Base-by-base conservation (phyloP, 805 yeast species). In the Metschnikowia lochheadii region DNA sequence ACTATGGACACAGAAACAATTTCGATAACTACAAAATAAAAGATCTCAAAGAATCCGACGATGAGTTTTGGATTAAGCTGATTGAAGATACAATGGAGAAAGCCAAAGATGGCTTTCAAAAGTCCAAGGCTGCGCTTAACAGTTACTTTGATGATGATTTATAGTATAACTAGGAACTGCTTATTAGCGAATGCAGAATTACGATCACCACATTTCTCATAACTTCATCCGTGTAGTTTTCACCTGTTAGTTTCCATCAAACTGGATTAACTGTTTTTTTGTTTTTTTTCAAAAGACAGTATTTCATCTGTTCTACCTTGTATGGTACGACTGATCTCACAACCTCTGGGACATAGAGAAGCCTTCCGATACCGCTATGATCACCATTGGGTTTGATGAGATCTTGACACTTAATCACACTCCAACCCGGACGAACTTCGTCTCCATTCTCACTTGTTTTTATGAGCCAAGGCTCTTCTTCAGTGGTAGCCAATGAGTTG, bases 1-100 rank as follows among this genome's bases (percentile, higher is more conserved):
- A 91, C 65, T 82, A 88, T 56, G 98, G 96, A 20, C 80, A 81
- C 52, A 73, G 72, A 56, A 68, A 55, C 36, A 73, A 73, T 50
- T 72, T 68, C 48, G 78, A 73, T 51, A 63, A 69, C 49, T 70
- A 64, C 51, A 62, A 61, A n/a, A 43, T 43, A 21, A 43, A 48
- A 20, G 29, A 15, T 15, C 40, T 47, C 68, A 29, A 35, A n/a
- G 52, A 49, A 32, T 50, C 56, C 17, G 63, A 62, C 42, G 76
- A 75, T 50, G 66, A 65, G 11, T 66, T 63, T 50, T 77, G 76
- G 75, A 54, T 78, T 21, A 50, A 50, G 6, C 76, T 80, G 44
- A 79, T 82, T 51, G 64, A 69, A 37, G 82, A 81, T 56, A 86
- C 88, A 7, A 70, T 78, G 54, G 69, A 63, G 5, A 72, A 72